These are phyloP conservation scores for Yarrowia sp. DNA, from an alignment of 805 yeast genomes.

Conservation along the genomic window DNA sequence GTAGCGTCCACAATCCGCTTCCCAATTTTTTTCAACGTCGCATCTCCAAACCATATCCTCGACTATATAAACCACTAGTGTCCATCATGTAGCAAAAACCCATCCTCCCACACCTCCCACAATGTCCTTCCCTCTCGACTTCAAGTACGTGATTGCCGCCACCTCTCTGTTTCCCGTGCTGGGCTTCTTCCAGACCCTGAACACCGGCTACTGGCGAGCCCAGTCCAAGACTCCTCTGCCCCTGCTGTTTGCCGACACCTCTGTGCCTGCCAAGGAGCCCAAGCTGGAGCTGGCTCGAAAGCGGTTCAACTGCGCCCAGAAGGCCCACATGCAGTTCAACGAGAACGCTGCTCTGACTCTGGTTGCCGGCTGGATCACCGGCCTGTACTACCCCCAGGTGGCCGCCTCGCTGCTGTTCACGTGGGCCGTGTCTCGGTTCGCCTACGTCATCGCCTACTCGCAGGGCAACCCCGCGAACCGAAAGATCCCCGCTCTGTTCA, in stretches of 20 bases:
- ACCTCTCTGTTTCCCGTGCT: constrained; percentile 22
- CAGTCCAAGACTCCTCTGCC: constrained; percentile 31
- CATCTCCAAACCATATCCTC: no score
- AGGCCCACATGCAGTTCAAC: constrained; percentile 39
- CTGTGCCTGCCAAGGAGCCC: constrained; percentile 26
- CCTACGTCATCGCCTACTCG: constrained; percentile 29
- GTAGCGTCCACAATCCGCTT: no score
- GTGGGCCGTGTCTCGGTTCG: constrained; percentile 33
- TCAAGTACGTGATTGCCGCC: constrained; percentile 35
- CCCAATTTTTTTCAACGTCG: no score
- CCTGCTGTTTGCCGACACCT: constrained; percentile 34
- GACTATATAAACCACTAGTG: neutral
- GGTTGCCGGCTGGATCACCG: constrained; percentile 27
- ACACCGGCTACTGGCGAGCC: constrained; percentile 8
- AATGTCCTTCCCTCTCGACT: constrained; percentile 26
- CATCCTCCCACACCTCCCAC: neutral
- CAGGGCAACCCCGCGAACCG: constrained; percentile 37
- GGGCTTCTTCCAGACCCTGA: constrained; percentile 33
- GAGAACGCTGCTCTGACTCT: constrained; percentile 35
- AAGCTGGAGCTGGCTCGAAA: constrained; percentile 13
- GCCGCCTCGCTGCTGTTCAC: constrained; percentile 19
- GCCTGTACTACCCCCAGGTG: constrained; percentile 20
- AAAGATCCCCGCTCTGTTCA: neutral
- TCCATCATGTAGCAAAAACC: no score
- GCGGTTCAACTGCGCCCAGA: constrained; percentile 41